Conservation (phyloP, 78 protist species). For the Chrysochromulina tobinii region DNA sequence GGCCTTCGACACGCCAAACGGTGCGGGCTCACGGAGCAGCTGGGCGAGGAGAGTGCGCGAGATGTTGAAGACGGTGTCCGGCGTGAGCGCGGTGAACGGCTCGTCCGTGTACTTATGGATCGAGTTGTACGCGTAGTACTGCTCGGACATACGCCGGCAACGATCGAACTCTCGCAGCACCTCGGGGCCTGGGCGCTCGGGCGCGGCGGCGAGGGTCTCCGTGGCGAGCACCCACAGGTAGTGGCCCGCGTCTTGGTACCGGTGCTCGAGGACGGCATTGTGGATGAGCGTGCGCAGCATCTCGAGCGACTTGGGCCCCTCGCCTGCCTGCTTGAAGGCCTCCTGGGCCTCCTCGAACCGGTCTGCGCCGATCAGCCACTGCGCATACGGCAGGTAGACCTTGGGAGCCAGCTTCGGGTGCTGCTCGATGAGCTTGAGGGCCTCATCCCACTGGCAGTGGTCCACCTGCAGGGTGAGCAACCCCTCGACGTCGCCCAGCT, state of each 20-base stretch:
- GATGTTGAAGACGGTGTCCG: conserved; percentile 46
- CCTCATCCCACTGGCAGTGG: conserved; percentile 67
- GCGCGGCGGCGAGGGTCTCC: neutral
- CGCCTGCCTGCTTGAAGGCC: conserved; percentile 55
- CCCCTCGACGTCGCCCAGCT: conserved; percentile 42
- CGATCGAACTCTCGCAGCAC: neutral
- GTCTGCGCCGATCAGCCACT: conserved; percentile 58
- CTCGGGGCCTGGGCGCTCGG: neutral
- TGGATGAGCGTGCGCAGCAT: conserved; percentile 56
- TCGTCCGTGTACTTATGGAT: conserved; percentile 45
- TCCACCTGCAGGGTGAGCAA: conserved; percentile 57
- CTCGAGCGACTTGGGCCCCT: conserved; percentile 40
- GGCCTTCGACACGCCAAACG: conserved; percentile 42
- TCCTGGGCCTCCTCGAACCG: conserved; percentile 75
- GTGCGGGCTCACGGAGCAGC: neutral
- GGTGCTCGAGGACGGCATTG: conserved; percentile 51
- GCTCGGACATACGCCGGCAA: conserved; percentile 4
- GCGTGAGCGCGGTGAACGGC: conserved; percentile 51
- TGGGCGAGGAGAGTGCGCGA: conserved; percentile 1
- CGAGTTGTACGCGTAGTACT: conserved; percentile 62
- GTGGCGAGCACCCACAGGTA: conserved; percentile 51
- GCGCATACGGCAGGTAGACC: conserved; percentile 74
- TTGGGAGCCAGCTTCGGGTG: neutral
- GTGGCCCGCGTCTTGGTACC: conserved; percentile 53
- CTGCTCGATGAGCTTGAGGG: conserved; percentile 33